phyloP scores from a whole-genome alignment of 179 eudicot genomes.

The Camellia oleifera region DNA sequence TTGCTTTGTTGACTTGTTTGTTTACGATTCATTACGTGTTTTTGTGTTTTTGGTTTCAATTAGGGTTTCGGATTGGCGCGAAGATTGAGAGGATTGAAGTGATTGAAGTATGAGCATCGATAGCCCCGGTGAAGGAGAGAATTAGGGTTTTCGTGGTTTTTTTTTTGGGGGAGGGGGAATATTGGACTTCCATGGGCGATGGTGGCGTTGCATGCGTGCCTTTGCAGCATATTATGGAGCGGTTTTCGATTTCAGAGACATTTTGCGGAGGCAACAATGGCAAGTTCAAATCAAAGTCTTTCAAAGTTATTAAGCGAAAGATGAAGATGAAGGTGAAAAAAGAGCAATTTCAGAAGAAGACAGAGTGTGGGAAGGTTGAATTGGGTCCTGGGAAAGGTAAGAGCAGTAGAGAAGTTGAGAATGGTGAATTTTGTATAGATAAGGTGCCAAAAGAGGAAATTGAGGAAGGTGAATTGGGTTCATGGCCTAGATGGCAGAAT shows the following conservation, averaged over 20 bases:
- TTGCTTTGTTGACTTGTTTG: neutral
- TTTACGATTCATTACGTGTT: constrained; percentile 4
- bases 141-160: constrained; percentile 36
- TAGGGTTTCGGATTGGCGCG: constrained; percentile 37
- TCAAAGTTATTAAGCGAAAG: constrained; percentile 36
- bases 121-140: constrained; percentile 66
- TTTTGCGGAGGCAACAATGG: constrained; percentile 42
- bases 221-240: constrained; percentile 70
- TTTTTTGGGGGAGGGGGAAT: neutral
- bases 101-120: constrained; percentile 77
- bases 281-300: constrained; percentile 42
- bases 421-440: constrained; percentile 23
- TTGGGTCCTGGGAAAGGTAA: constrained; percentile 19
- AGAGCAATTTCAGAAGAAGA: constrained; percentile 45
- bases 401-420: constrained; percentile 28
- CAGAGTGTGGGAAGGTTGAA: constrained; percentile 39
- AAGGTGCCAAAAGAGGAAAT: constrained; percentile 65
- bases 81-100: constrained; percentile 20
- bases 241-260: constrained; percentile 45
- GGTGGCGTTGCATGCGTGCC: constrained; percentile 95
- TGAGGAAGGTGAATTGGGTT: constrained; percentile 92
- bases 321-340: constrained; percentile 59
- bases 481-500: constrained; percentile 45
- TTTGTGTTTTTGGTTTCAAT: constrained; percentile 1
- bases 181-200: constrained; percentile 91